A percentile compares a stretch with the other conserved stretches of the same genome.
phyloP scores from a whole-genome alignment of 73 alveolate species.

The Tetrahymena malaccensis region DNA sequence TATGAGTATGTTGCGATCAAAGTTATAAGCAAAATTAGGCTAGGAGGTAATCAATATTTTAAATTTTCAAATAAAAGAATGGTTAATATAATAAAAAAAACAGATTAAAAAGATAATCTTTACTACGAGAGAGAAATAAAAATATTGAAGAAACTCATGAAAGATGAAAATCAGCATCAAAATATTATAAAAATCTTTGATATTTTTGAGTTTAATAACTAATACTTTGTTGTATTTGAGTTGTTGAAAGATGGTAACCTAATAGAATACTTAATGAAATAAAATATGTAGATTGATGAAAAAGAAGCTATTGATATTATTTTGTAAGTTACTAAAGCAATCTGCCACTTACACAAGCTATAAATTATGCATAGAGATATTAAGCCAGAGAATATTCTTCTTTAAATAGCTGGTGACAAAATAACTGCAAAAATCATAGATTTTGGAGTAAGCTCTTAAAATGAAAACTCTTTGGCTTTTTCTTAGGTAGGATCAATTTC shows the following conservation, averaged over 20 bases:
- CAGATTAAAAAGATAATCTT: background rate
- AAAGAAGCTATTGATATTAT: background rate
- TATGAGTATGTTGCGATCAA: background rate
- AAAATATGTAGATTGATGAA: background rate
- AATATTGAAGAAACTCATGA: background rate
- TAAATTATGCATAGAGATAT: background rate
- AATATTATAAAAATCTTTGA: background rate
- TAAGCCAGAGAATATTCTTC: background rate
- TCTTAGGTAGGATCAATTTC: background rate
- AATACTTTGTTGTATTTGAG: background rate
- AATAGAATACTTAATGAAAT: background rate
- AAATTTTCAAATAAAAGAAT: background rate
- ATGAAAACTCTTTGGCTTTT: background rate
- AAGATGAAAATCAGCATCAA: background rate
- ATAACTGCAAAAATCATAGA: background rate
- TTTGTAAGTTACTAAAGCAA: background rate
- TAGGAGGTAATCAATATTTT: background rate
- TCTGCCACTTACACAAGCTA: background rate
- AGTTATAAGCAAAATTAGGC: background rate
- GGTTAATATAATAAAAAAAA: background rate
- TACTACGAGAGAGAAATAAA: background rate
- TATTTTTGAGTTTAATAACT: background rate
- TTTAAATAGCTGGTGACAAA: background rate
- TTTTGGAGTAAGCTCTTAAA: background rate
- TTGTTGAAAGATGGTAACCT: background rate